A percentile compares a stretch with the other conserved stretches of the same genome.
These are phyloP conservation scores for Lanmaoa pseudosensibilis DNA, from an alignment of 768 basidiomycete species.

Conservation along the genomic window DNA sequence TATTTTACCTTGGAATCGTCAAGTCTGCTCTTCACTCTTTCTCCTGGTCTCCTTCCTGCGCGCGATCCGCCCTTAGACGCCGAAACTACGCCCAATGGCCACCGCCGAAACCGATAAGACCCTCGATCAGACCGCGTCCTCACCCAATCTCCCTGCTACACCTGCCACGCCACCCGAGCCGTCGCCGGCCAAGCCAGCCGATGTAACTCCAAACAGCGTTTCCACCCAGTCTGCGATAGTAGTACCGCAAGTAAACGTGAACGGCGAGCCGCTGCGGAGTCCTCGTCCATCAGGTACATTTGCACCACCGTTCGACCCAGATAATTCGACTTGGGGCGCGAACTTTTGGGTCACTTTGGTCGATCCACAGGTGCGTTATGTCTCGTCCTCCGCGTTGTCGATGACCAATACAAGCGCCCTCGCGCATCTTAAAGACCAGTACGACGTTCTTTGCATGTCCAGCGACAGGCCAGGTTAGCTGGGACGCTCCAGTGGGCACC, in stretches of 20 bases:
- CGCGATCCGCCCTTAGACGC: constrained; percentile 13
- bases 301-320: constrained; percentile 21
- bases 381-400: constrained; percentile 8
- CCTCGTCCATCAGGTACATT: constrained; percentile 33
- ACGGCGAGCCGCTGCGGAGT: constrained; percentile 34
- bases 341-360: constrained; percentile 95
- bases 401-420: constrained; percentile 8
- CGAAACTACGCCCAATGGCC: constrained; percentile 21
- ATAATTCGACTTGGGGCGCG: constrained; percentile 72
- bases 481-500: constrained; percentile 88
- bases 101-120: constrained; percentile 26
- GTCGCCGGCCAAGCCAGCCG: constrained; percentile 7
- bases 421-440: constrained; percentile 41
- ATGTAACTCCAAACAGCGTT: constrained; percentile 11
- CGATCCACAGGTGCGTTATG: constrained; percentile 75
- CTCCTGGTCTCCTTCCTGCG: not conserved
- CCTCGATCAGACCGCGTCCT: constrained; percentile 23
- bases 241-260: constrained; percentile 38
- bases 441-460: constrained; percentile 91
- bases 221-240: constrained; percentile 16
- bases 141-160: constrained; percentile 3
- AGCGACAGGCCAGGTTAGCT: constrained; percentile 86
- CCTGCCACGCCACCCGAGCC: constrained; percentile 3
- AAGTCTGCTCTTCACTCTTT: not conserved
- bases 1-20: constrained; percentile 21